Evolutionary conservation across 306 rosid species (phyloP), one percentile per base, ranked within the genome.

Genomic region (Glycine soja): DNA sequence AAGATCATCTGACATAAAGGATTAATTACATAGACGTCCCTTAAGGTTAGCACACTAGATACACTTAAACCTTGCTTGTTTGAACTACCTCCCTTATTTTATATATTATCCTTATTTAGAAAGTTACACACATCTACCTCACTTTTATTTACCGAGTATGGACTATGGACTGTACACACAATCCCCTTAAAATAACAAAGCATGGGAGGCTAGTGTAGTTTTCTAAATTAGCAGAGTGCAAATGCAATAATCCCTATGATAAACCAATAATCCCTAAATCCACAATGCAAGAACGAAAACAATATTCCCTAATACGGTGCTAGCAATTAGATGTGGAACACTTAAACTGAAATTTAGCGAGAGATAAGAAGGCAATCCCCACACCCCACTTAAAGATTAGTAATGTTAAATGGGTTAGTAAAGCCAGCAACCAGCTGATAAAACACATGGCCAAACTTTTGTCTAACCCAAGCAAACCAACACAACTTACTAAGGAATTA

Each of bases 241-340:
- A 19, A 5, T 57, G 34, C 5, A 57, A 52, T 52, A 2, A 56
- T 56, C 10, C 10, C 62, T 6, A 16, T 24, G 30, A 24, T 24
- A 24, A 24, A 24, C 1, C 30, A 24, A 24, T 24, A 24, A 24
- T 24, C 30, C 30, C 30, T 24, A 24, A 7, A 53, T 72, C 50
- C 50, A 51, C 10, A 38, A 50, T 3, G 15, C 40, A 6, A 53
- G 48, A 24, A 24, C 46, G 46, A 74, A 13, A 62, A 76, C 34
- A 32, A 62, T 24, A 24, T 62, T 47, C 61, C 34, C 67, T 47
- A 46, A 15, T 34, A 32, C 7, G 3, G 38, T 40, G 53, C 19
- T 65, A 46, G 85, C 70, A 38, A 38, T 36, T 36, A 52, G 13
- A 52, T 4, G 75, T 52, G 24, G 51, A 74, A 15, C 69, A 43